Base-by-base conservation (phyloP, 2,329 filamentous ascomycete species). In the Calonectria fujianensis region DNA sequence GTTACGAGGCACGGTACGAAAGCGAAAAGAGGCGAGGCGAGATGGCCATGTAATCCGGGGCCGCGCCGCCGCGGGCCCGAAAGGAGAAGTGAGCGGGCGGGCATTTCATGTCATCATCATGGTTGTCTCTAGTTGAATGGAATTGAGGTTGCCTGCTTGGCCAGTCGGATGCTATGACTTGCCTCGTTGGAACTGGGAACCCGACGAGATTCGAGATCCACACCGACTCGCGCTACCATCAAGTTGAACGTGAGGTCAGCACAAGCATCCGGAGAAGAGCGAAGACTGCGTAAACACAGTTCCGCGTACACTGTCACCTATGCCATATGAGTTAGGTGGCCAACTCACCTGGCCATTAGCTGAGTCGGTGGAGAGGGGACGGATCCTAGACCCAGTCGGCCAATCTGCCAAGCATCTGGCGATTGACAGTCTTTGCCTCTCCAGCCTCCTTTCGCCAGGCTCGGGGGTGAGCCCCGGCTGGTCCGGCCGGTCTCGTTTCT, bases 331-430 rank as follows among this genome's bases (percentile, higher is more conserved):
- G 57, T 63, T 63, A 45, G 50, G 50, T 61, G 70, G 59, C 69
- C 61, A 70, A 45, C 72, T 24, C 66, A 57, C 51, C 72, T 41
- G 39, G 45, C 31, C 59, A 50, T 69, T 69, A 66, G 66, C 31
- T 67, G 67, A 63, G 45, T 29, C 39, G 67, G 72, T 70, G 67
- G 72, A 66, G 68, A 31, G 57, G 20, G 57, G 39, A 63, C 37
- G 57, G 57, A 63, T 63, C 50, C 35, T 11, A 65, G 69, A 74
- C 31, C 69, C 50, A 71, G 61, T 72, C 72, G 11, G 61, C 74
- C 71, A 74, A 75, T 74, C 73, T 76, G 77, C 78, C 78, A 77
- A 80, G 78, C 76, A 79, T 74, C 74, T 80, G 76, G 76, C 77
- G 69, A 73, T 78, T 78, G 76, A 74, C 65, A 51, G 64, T 80